Conservation (phyloP, 768 basidiomycete genomes). For the Xerocomellus intermedius region DNA sequence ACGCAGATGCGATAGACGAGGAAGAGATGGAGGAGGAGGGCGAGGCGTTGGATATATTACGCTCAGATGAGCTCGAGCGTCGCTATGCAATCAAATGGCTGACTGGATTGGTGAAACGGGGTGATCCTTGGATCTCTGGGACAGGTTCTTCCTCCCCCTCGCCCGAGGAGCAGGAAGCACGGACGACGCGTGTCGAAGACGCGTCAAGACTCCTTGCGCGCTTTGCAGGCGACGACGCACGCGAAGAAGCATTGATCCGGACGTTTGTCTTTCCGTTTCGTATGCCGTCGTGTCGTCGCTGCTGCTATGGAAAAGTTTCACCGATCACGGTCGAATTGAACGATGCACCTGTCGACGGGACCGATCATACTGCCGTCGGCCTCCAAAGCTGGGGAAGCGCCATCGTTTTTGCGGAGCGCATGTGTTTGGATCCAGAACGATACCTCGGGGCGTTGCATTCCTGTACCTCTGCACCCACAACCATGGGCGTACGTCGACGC, state of each 20-base stretch:
- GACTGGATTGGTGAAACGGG: conserved; percentile 63
- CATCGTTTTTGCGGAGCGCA: conserved; percentile 64
- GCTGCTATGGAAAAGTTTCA: not conserved
- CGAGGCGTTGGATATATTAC: conserved; percentile 45
- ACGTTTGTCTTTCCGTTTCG: conserved; percentile 48
- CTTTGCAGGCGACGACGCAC: conserved; percentile 45
- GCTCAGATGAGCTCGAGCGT: conserved; percentile 65
- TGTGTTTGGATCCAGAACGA: conserved; percentile 48
- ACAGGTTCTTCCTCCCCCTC: conserved; percentile 18
- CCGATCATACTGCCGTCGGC: conserved; percentile 78
- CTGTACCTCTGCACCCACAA: not conserved
- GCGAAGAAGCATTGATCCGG: conserved; percentile 46
- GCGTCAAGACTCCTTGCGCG: conserved; percentile 56
- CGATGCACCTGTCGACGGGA: conserved; percentile 60
- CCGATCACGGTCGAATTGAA: conserved; percentile 56
- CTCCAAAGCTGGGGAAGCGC: conserved; percentile 84
- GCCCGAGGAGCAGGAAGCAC: conserved; percentile 39
- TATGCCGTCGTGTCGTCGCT: conserved; percentile 4
- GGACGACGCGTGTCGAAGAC: conserved; percentile 49
- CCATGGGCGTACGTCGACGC: conserved; percentile 9
- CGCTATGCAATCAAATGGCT: conserved; percentile 72
- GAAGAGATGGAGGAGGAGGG: not conserved
- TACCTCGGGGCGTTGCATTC: conserved; percentile 34
- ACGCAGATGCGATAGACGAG: conserved; percentile 6
- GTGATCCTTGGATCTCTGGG: conserved; percentile 47